Base-by-base conservation (phyloP, 352 stramenopile genomes). In the Lagenidium giganteum region DNA sequence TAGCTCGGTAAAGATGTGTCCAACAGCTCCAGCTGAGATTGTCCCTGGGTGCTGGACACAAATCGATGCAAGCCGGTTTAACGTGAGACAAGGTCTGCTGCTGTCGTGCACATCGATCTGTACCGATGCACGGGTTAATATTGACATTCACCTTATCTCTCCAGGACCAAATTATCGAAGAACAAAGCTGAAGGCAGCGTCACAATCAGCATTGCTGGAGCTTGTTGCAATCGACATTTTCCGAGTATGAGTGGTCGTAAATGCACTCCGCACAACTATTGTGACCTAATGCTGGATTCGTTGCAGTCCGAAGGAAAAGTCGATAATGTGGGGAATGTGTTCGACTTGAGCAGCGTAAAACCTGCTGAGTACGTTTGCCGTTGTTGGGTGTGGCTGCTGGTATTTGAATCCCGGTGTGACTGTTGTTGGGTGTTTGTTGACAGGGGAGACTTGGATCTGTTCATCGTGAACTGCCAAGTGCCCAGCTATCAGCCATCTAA, bases 391-490 rank as follows among this genome's bases (percentile, higher is more conserved):
- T 9, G 21, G 3, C 3, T 16, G 24, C 3, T 17, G 31, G n/a
- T n/a, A n/a, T n/a, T n/a, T n/a, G n/a, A n/a, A n/a, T n/a, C n/a
- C n/a, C n/a, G n/a, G n/a, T n/a, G n/a, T n/a, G n/a, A n/a, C n/a
- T 47, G 24, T 42, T 30, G n/a, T 18, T n/a, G 22, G 43, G 17
- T 43, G 27, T 2, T 33, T 13, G n/a, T 51, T 5, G n/a, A n/a
- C 30, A 74, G 60, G 28, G 51, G 38, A 20, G 40, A 60, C 4
- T 41, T 83, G 12, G 79, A 92, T 35, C 47, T 92, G 5, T 79
- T 92, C 35, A 76, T 92, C 22, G 74, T 92, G 16, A 92, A 89
- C 44, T 92, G 76, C 35, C 79, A 92, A 65, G 79, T 92, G 18
- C 79, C 79, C n/a, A 83, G 67, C 27, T 92, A 92, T 26, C 64